These are phyloP conservation scores for Scheffersomyces insectosa DNA, from an alignment of 1,139 yeast genomes.

Conservation along the genomic window DNA sequence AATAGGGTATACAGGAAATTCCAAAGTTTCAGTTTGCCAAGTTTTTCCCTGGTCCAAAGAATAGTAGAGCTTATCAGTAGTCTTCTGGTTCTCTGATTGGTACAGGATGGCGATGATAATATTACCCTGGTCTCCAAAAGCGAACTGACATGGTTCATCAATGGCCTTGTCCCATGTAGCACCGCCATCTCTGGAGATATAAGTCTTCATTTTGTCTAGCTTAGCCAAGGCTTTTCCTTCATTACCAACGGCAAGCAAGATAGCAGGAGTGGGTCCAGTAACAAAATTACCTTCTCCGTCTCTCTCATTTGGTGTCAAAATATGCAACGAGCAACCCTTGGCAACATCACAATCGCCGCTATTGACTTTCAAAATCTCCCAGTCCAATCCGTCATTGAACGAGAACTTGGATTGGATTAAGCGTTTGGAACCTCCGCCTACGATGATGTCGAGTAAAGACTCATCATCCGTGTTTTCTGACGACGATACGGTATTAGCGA, in stretches of 20 bases:
- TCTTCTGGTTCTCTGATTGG: slow-evolving; percentile 13
- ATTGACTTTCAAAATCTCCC: slow-evolving; percentile 52
- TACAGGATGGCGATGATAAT: slow-evolving; percentile 63
- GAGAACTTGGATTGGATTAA: slow-evolving; percentile 40
- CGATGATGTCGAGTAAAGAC: slow-evolving; percentile 26
- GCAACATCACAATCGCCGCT: slow-evolving; percentile 48
- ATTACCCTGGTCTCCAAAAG: slow-evolving; percentile 84
- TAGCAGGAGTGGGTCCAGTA: slow-evolving; percentile 75
- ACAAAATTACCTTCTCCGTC: slow-evolving; percentile 57
- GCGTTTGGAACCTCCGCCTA: slow-evolving; percentile 24
- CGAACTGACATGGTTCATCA: slow-evolving; percentile 55
- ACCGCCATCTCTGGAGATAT: slow-evolving; percentile 79
- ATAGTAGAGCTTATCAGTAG: slow-evolving; percentile 41
- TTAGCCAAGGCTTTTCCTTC: slow-evolving; percentile 39
- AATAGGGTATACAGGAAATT: slow-evolving; percentile 45
- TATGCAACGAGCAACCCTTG: slow-evolving; percentile 57
- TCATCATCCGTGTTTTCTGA: slow-evolving; percentile 14
- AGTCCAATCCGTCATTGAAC: slow-evolving; percentile 64
- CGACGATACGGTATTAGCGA: slow-evolving; percentile 46
- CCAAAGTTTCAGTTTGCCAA: slow-evolving; percentile 59
- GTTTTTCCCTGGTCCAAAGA: slow-evolving; percentile 76
- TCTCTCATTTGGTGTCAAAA: slow-evolving; percentile 50
- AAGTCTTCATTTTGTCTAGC: slow-evolving; percentile 43
- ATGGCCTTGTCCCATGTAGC: slow-evolving; percentile 62
- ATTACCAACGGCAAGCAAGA: slow-evolving; percentile 60